Conservation (phyloP, 2,329 filamentous ascomycete species). For the Chrysoporthe deuterocubensis region DNA sequence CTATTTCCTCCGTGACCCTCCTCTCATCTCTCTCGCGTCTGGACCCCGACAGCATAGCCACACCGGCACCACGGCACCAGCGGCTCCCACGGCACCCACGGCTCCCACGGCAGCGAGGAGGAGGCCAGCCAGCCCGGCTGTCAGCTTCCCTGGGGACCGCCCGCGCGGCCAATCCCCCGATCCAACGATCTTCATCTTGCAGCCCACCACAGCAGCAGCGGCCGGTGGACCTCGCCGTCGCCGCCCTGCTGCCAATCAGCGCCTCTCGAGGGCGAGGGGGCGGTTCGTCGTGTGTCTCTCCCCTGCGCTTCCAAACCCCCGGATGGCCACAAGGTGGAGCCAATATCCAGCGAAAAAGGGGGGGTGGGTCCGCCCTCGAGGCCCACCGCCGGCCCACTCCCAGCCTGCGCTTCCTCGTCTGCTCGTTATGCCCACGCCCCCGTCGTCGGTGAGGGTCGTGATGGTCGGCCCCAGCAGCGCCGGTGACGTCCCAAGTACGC, state of each 20-base stretch:
- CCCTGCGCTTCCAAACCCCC: slow-evolving; percentile 2
- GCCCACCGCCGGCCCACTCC: background rate
- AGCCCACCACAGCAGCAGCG: too few relatives aligned
- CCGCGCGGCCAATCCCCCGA: too few relatives aligned
- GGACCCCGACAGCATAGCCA: background rate
- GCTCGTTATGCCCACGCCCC: background rate
- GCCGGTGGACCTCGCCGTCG: background rate
- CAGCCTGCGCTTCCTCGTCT: background rate
- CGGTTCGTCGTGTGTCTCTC: background rate
- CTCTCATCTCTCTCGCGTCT: background rate
- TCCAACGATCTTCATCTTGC: background rate
- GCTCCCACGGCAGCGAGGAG: background rate
- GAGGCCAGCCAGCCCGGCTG: background rate
- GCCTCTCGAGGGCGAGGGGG: background rate
- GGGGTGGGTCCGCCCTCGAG: background rate
- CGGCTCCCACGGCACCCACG: background rate
- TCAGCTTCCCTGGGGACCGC: too few relatives aligned
- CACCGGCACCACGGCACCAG: background rate
- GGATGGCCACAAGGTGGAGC: background rate
- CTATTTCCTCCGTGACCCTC: background rate
- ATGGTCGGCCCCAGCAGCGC: too few relatives aligned
- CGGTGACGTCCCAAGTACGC: too few relatives aligned
- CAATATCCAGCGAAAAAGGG: slow-evolving; percentile 14
- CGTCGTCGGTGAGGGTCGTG: background rate
- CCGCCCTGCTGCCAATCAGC: background rate